Conservation (phyloP, 164 flowering plant genomes). For the Chloranthus sessilifolius region DNA sequence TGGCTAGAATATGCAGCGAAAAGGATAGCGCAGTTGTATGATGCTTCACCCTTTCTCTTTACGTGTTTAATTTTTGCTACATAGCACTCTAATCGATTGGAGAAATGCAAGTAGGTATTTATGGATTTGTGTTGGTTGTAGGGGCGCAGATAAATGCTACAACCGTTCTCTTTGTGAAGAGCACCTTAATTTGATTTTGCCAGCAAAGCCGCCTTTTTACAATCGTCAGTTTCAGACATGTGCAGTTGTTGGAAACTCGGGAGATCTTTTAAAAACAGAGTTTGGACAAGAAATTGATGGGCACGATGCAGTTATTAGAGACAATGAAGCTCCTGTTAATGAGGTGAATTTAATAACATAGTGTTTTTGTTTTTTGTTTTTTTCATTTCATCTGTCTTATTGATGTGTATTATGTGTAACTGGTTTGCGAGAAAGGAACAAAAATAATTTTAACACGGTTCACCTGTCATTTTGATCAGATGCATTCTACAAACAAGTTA, state of each 20-base stretch:
- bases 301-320: slow-evolving; percentile 89
- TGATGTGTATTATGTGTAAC: no score
- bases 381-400: neutral
- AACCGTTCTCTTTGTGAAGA: slow-evolving; percentile 86
- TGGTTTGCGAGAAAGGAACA: no score
- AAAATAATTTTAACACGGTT: no score
- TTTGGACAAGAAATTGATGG: slow-evolving; percentile 92
- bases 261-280: slow-evolving; percentile 80
- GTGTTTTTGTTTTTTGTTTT: neutral
- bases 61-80: neutral
- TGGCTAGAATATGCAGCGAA: slow-evolving; percentile 93
- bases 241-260: slow-evolving; percentile 97
- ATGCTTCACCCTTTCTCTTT: slow-evolving; percentile 1
- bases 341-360: slow-evolving; percentile 31
- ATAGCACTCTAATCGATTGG: neutral
- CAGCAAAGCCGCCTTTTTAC: slow-evolving; percentile 84
- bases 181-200: slow-evolving; percentile 71
- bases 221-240: slow-evolving; percentile 82
- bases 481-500: no score
- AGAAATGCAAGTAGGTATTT: slow-evolving; percentile 3
- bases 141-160: slow-evolving; percentile 75
- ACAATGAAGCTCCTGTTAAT: slow-evolving; percentile 94
- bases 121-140: slow-evolving; percentile 17
- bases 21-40: slow-evolving; percentile 92
- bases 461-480: no score